These are phyloP conservation scores for Rauvolfia tetraphylla DNA, from an alignment of 257 asterid genomes.

Conservation along the genomic window DNA sequence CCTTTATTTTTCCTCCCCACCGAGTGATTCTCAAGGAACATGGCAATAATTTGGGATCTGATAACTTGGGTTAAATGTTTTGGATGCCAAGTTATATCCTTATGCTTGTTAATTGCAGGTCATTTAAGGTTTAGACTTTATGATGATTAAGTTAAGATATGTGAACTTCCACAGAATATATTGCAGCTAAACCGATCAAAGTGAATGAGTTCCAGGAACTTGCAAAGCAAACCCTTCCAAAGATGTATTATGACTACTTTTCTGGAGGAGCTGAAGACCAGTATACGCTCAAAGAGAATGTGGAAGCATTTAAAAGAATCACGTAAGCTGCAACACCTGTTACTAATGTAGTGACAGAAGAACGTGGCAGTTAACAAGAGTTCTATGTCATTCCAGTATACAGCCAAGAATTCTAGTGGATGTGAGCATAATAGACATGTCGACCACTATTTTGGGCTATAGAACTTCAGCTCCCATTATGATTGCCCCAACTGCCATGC, in stretches of 20 bases:
- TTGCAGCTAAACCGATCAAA: constrained; percentile 45
- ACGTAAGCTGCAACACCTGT: constrained; percentile 25
- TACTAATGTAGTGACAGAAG: background rate
- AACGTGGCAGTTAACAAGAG: background rate
- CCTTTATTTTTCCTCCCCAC: no score
- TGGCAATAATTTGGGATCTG: background rate
- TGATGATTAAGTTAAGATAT: background rate
- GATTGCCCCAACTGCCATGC: constrained; percentile 53
- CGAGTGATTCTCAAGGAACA: no score
- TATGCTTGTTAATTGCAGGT: background rate
- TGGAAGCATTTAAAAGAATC: constrained; percentile 50
- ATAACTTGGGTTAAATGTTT: background rate
- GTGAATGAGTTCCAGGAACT: constrained; percentile 52
- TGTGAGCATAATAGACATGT: constrained; percentile 48
- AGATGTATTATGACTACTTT: constrained; percentile 54
- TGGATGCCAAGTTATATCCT: background rate
- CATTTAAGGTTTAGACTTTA: background rate
- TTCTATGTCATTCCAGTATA: constrained; percentile 29
- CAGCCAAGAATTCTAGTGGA: constrained; percentile 55
- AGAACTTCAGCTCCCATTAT: constrained; percentile 48
- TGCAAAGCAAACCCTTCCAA: constrained; percentile 58
- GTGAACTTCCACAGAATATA: constrained; percentile 25
- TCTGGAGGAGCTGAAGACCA: constrained; percentile 70
- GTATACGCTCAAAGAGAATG: constrained; percentile 51
- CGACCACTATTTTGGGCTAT: constrained; percentile 46